Evolutionary conservation across 169 alveolate species (phyloP).

Genomic region (Plasmodium relictum): DNA sequence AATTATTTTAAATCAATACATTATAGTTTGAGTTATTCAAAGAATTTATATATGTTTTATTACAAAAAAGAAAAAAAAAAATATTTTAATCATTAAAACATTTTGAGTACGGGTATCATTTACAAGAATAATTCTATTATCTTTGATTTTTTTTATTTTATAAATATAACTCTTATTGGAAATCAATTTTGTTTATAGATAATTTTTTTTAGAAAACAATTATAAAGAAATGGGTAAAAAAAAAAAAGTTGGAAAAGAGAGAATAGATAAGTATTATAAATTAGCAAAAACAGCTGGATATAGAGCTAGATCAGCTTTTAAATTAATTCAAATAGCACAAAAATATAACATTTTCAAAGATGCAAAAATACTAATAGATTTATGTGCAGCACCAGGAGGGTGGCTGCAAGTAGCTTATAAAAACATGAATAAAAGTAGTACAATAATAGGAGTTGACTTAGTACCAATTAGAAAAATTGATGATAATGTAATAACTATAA

Average conservation of each 20-base stretch:
- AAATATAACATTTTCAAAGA: conserved; percentile 92
- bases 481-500: conserved; percentile 95
- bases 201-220: neutral
- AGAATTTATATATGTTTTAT: no score
- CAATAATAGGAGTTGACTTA: conserved; percentile 97
- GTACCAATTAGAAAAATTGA: conserved; percentile 97
- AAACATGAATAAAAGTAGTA: conserved; percentile 95
- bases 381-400: conserved; percentile 99
- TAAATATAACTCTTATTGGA: no score
- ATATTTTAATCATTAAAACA: no score
- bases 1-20: no score
- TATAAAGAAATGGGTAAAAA: conserved; percentile 87
- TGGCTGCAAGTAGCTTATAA: conserved; percentile 97
- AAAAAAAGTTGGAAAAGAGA: conserved; percentile 92
- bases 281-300: conserved; percentile 99
- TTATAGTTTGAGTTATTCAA: no score
- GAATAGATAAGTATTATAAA: conserved; percentile 96
- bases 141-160: no score
- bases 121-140: no score
- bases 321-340: conserved; percentile 97
- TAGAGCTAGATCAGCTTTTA: conserved; percentile 99
- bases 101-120: no score
- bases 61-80: no score
- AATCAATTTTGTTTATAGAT: no score
- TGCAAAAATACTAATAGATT: conserved; percentile 94